Percentiles rank a stretch among this genome's conserved stretches.
phyloP scores from a whole-genome alignment of 768 basidiomycete genomes.

The Zangia roseola region DNA sequence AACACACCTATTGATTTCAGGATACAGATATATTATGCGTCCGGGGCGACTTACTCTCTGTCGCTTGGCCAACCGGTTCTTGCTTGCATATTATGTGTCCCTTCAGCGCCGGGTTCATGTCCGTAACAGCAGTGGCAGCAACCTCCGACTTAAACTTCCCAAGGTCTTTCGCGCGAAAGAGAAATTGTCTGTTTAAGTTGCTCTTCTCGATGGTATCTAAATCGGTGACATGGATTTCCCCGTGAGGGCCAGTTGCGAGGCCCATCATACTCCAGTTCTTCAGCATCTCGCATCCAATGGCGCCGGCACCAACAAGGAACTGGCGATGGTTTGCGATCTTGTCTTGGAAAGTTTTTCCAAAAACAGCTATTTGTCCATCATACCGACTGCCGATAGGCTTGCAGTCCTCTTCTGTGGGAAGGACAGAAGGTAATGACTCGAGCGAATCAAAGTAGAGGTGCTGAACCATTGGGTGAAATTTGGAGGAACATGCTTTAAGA shows the following conservation, averaged over 20 bases:
- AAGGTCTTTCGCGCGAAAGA: constrained; percentile 94
- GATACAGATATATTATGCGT: not conserved
- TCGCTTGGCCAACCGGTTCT: constrained; percentile 89
- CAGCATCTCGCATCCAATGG: constrained; percentile 99
- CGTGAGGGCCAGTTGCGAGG: constrained; percentile 74
- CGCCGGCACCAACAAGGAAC: constrained; percentile 98
- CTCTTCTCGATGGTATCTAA: constrained; percentile 99
- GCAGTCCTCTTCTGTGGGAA: constrained; percentile 82
- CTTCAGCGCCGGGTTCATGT: constrained; percentile 91
- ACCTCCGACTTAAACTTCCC: constrained; percentile 98
- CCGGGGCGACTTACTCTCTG: constrained; percentile 69
- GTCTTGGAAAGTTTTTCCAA: constrained; percentile 89
- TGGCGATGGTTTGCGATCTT: constrained; percentile 88
- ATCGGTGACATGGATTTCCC: constrained; percentile 90
- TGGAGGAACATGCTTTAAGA: constrained; percentile 94
- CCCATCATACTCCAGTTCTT: constrained; percentile 99
- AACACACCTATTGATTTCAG: constrained; percentile 64
- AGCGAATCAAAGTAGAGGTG: constrained; percentile 96
- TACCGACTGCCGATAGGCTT: constrained; percentile 82
- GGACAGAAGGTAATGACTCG: constrained; percentile 78
- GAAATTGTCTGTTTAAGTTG: constrained; percentile 96
- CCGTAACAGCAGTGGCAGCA: constrained; percentile 84
- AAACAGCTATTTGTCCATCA: constrained; percentile 94
- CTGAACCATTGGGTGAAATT: constrained; percentile 96
- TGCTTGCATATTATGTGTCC: constrained; percentile 88